Evolutionary conservation across 1,284 basidiomycete species (phyloP).

Genomic region (Schizophyllum commune): DNA sequence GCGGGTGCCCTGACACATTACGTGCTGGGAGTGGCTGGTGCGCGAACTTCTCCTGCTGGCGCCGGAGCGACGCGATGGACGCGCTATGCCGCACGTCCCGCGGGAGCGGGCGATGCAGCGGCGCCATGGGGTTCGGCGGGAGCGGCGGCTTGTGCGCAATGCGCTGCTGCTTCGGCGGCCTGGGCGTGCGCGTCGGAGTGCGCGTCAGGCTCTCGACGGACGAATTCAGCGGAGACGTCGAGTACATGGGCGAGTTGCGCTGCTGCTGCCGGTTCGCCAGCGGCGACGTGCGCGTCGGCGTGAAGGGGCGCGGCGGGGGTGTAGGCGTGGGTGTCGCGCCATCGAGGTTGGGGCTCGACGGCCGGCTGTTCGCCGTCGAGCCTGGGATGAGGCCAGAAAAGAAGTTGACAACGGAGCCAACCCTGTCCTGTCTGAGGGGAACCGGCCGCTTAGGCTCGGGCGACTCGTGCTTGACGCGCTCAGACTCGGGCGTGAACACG

Average conservation of each 20-base stretch:
- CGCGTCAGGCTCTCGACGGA: conserved; percentile 6
- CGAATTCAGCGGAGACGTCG: conserved; percentile 1
- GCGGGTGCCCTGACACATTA: background rate
- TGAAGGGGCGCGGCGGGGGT: conserved; percentile 3
- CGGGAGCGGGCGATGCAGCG: background rate
- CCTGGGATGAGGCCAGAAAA: conserved; percentile 11
- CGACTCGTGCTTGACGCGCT: conserved; percentile 29
- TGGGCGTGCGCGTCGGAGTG: conserved; percentile 4
- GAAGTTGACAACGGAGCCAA: conserved; percentile 11
- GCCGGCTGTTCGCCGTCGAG: conserved; percentile 4
- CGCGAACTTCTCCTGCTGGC: background rate
- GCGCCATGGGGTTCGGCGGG: conserved; percentile 7
- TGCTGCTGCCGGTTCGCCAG: background rate
- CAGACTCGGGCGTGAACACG: conserved; percentile 76
- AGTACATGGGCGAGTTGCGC: background rate
- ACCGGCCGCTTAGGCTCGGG: conserved; percentile 9
- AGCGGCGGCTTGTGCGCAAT: conserved; percentile 5
- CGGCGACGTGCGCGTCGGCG: conserved; percentile 5
- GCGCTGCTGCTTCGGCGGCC: conserved; percentile 12
- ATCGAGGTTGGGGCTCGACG: background rate
- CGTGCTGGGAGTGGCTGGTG: background rate
- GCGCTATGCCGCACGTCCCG: background rate
- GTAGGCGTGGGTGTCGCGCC: background rate
- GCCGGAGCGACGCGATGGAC: background rate
- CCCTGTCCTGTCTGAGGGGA: conserved; percentile 9